Evolutionary conservation across 2,329 filamentous ascomycete species (phyloP), one percentile per base, ranked within the genome.

Genomic region (Chaetomium strumarium): DNA sequence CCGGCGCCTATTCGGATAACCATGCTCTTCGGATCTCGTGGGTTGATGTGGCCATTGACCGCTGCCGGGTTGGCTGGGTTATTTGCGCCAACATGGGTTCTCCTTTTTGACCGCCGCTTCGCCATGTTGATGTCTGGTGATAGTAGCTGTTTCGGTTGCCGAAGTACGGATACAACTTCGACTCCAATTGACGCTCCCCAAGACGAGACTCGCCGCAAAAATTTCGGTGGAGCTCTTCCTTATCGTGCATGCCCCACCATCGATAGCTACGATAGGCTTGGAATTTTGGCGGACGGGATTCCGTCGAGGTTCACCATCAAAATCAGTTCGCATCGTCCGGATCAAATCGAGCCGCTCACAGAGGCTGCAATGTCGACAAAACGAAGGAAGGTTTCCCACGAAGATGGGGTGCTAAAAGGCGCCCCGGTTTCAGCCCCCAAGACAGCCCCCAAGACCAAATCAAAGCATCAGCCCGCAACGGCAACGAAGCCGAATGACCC

Each of bases 1-100:
- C 90, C 88, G 62, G 91, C 92, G 63, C 93, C 93, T 64, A 96
- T 91, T 62, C 93, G 88, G 70, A 99, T 96, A 53, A 99, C 92
- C 92, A 99, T 96, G 68, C 87, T 95, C 78, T 96, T 96, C 33
- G 93, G 93, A 47, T 84, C 79, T 59, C 84, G 82, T 49, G 79
- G 77, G 20, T 83, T 79, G 53, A 81, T 79, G 69, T 84, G 82
- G 52, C 81, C 78, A 40, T 79, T 78, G 64, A 75, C 59, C 58
- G 72, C 62, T 63, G 75, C 63, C 62, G 78, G 72, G 57, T 75
- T 80, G 47, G 55, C 62, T 48, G 80, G 79, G 61, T 81, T 81
- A 56, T 75, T 78, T 46, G 85, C 81, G 55, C 85, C 83, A 50
- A 85, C 71, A 70, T 96, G 90, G 55, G 91, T 96, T 68, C 89